Evolutionary conservation across 257 asterid species (phyloP), one percentile per base, ranked within the genome.

Genomic region (Prunella vulgaris): DNA sequence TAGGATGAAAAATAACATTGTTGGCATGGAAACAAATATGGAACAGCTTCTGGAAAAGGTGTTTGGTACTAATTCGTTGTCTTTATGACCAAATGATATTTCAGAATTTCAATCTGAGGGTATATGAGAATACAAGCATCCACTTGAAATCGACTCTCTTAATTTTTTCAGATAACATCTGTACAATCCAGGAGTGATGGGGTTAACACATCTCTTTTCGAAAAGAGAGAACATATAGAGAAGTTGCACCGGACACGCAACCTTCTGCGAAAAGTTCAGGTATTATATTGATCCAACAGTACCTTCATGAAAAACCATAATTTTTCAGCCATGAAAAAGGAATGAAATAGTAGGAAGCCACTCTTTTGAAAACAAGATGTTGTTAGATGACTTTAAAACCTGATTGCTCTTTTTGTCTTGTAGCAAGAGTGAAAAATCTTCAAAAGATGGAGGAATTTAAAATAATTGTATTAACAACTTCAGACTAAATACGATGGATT

Each of bases 1-100:
- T 86, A 94, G 99, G 93, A 94, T 94, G 99, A 94, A 94, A 72
- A 94, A 81, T 56, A 94, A 94, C 74, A 94, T 94, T 76, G 90
- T 85, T 61, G 99, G 99, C 78, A 94, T 91, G 96, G 99, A 94
- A 81, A 75, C 95, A 66, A 94, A 87, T 82, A 94, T 94, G 99
- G 99, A 91, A 74, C 96, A 89, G 81, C 99, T 94, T 79, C 96
- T 94, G 79, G 88, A 89, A 72, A 94, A 94, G 99, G 99, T 94
- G 83, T 76, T 81, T 79, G 75, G 66, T 87, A 60, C 64, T 59
- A 54, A 67, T 62, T 57, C 13, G 59, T 61, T 75, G 70, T 76
- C 60, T 60, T 83, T 76, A 68, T 52, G 66, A 60, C 64, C 62
- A 57, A 70, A 52, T 69, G 52, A 40, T 49, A 51, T 46, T 72